These are phyloP conservation scores for Solanum pennellii DNA, from an alignment of 257 asterid species.

Conservation along the genomic window DNA sequence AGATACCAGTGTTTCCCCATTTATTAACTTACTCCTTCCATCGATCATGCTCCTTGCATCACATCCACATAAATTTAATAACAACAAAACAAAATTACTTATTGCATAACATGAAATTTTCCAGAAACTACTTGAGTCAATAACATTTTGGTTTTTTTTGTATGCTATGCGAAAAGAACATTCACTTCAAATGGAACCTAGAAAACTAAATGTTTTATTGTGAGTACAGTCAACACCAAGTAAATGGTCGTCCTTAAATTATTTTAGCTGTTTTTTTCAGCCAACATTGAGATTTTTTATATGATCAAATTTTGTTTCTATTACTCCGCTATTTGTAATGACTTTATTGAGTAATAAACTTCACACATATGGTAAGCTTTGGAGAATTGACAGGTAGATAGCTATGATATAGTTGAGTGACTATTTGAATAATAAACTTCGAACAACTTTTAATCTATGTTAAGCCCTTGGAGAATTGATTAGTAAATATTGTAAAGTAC, in stretches of 20 bases:
- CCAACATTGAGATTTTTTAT: neutral
- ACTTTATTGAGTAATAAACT: neutral
- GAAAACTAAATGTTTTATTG: neutral
- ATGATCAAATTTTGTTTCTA: neutral
- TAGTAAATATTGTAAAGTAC: neutral
- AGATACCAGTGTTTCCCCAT: constrained; percentile 21
- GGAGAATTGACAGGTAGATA: neutral
- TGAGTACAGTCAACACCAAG: neutral
- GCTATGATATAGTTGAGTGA: neutral
- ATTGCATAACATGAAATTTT: neutral
- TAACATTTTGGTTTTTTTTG: neutral
- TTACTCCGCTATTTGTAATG: neutral
- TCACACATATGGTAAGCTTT: neutral
- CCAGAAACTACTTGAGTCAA: neutral
- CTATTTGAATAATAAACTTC: neutral
- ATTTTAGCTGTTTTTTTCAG: neutral
- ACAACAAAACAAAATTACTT: neutral
- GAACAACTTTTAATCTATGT: neutral
- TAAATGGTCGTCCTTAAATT: neutral
- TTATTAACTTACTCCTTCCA: neutral
- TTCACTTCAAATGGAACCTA: too few relatives aligned
- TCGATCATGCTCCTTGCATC: constrained; percentile 23
- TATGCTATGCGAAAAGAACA: neutral
- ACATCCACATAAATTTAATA: neutral
- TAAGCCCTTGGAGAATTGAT: too few relatives aligned